Base-by-base conservation (phyloP, 176 grass and related monocot genomes). In the Carex kokanica region DNA sequence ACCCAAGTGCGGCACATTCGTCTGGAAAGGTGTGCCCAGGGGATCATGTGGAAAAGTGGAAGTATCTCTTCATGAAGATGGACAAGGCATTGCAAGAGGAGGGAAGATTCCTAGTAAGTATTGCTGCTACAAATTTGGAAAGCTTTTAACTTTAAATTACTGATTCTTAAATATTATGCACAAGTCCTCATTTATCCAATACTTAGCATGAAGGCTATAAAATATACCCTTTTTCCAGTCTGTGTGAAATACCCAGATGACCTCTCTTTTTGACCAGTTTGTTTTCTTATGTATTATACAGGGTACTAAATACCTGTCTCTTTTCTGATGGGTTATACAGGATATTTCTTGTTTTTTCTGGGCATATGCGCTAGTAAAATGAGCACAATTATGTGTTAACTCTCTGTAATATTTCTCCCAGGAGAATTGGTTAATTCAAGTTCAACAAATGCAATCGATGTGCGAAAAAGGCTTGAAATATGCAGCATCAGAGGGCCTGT, bases 381-480 rank as follows among this genome's bases (percentile, higher is more conserved):
- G 24, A 32, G 24, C 23, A 75, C 4, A 32, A 77, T 77, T 77
- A 70, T 77, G 23, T 77, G 18, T 23, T 55, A 54, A 77, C 23
- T 77, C 72, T 55, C 24, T 53, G 24, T 31, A 77, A 77, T 55
- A 8, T 77, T 29, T 82, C 68, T 83, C 79, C 54, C 88, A 99
- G 97, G 97, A 95, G 72, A 92, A 86, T 25, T 92, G 93, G 85
- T 92, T 99, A 87, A 95, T 86, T 82, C 91, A 99, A 88, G 93
- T 99, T 34, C 91, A 95, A 84, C 90, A 93, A 89, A 99, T 99
- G 93, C 83, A 88, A 81, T 27, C 61, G 65, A 94, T 88, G 63
- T 95, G 97, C 81, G 93, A 99, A 49, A 90, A 90, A 83, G 97
- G 97, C 32, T 68, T 99, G 18, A 90, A 90, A 65, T 89, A 90